A percentile compares a stretch with the other conserved stretches of the same genome.
Conservation (phyloP, 371 early-diverging fungal species). For the Mortierella sp. region DNA sequence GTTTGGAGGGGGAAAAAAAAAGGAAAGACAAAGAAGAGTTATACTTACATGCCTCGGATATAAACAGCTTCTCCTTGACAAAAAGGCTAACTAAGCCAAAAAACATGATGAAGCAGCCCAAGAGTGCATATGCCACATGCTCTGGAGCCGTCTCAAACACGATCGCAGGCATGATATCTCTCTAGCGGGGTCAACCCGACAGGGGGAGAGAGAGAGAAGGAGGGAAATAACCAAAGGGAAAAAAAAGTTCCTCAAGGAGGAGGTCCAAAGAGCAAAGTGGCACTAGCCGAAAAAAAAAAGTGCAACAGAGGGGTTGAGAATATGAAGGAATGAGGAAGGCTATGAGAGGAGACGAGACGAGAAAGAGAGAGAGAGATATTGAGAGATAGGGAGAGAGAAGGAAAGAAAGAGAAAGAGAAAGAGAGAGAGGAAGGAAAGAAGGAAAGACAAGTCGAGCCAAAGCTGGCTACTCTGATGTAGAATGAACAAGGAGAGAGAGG, state of each 20-base stretch:
- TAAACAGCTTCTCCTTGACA: conserved; percentile 89
- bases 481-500: background rate
- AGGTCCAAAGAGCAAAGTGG: background rate
- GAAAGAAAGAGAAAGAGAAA: background rate
- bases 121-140: conserved; percentile 54
- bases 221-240: background rate
- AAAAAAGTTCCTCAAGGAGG: background rate
- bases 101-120: conserved; percentile 87
- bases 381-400: background rate
- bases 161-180: conserved; percentile 6
- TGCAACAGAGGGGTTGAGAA: too few species aligned
- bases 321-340: too few species aligned
- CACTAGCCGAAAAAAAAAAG: too few species aligned
- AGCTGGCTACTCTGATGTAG: too few species aligned
- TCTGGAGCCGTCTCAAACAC: conserved; percentile 33
- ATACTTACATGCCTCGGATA: conserved; percentile 89
- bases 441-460: background rate
- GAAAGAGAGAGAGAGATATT: background rate
- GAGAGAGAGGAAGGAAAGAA: background rate
- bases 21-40: background rate
- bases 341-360: background rate
- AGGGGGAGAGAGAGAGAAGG: background rate
- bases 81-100: conserved; percentile 93
- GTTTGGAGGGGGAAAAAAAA: background rate
- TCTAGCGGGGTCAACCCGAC: background rate